Percentiles rank a stretch among this genome's conserved stretches.
These are phyloP conservation scores for Sporothrix luriei DNA, from an alignment of 2,329 filamentous ascomycete genomes.

Conservation along the genomic window DNA sequence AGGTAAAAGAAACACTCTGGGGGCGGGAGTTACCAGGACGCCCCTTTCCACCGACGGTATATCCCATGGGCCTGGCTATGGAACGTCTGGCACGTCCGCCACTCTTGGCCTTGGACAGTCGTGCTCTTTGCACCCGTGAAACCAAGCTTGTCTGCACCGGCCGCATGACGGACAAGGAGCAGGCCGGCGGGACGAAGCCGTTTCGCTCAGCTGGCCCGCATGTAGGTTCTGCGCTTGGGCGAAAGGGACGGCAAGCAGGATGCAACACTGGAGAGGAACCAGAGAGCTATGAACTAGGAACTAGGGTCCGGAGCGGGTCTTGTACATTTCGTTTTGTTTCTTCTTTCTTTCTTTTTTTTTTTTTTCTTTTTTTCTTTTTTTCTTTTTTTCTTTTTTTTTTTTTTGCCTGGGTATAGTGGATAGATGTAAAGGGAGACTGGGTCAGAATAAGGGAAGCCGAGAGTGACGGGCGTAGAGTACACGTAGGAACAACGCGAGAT, in stretches of 20 bases:
- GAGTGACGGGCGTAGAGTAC: neutral
- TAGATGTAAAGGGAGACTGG: neutral
- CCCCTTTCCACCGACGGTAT: neutral
- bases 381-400: neutral
- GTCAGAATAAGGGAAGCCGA: constrained; percentile 7
- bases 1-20: neutral
- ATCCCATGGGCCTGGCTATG: constrained; percentile 11
- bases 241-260: neutral
- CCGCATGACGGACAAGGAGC: constrained; percentile 24
- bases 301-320: neutral
- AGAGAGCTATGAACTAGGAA: neutral
- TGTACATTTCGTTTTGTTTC: constrained; percentile 2
- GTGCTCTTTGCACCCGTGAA: constrained; percentile 16
- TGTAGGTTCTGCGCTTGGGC: neutral
- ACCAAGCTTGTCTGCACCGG: constrained; percentile 11
- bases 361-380: neutral
- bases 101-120: neutral
- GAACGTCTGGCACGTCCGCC: neutral
- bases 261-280: neutral
- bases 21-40: neutral
- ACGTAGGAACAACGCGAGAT: neutral
- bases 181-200: constrained; percentile 17
- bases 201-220: constrained; percentile 24
- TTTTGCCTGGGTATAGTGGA: neutral
- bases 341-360: constrained; percentile 4